These are phyloP conservation scores for Cladobotryum mycophilum DNA, from an alignment of 2,329 filamentous ascomycete genomes.

Conservation along the genomic window DNA sequence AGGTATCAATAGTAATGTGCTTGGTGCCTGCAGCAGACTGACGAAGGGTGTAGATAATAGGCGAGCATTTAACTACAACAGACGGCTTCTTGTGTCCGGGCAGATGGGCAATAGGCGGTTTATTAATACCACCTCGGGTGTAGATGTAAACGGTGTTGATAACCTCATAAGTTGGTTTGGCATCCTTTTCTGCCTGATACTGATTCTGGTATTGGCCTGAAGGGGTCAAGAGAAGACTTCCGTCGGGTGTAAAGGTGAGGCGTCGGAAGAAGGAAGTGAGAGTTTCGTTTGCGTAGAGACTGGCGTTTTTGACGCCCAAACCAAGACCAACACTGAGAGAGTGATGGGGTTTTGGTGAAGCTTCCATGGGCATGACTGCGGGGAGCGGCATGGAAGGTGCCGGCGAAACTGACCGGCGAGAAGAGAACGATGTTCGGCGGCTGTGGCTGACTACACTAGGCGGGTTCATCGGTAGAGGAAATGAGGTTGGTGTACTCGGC, in stretches of 20 bases:
- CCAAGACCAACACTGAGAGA: conserved; percentile 46
- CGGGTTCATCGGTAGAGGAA: conserved; percentile 92
- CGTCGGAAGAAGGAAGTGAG: conserved; percentile 95
- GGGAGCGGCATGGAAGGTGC: conserved; percentile 90
- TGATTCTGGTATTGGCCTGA: conserved; percentile 91
- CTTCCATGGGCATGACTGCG: conserved; percentile 88
- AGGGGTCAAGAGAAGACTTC: conserved; percentile 86
- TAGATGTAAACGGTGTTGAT: conserved; percentile 99
- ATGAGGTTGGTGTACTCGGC: conserved; percentile 85
- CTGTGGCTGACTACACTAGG: conserved; percentile 84
- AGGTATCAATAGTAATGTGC: conserved; percentile 92
- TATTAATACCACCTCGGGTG: conserved; percentile 91
- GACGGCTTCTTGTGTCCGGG: conserved; percentile 98
- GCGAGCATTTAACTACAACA: conserved; percentile 90
- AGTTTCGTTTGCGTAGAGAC: conserved; percentile 92
- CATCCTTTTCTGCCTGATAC: conserved; percentile 57
- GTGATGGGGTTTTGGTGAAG: conserved; percentile 69
- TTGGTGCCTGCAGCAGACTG: conserved; percentile 63
- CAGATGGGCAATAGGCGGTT: conserved; percentile 87
- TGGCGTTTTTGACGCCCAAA: conserved; percentile 71
- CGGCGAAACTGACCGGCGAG: conserved; percentile 81
- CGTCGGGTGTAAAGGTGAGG: conserved; percentile 90
- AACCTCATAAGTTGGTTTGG: conserved; percentile 74
- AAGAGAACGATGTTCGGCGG: conserved; percentile 88
- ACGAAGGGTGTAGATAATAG: conserved; percentile 77